Conservation (phyloP, 73 alveolate genomes). For the Paramecium primaurelia region DNA sequence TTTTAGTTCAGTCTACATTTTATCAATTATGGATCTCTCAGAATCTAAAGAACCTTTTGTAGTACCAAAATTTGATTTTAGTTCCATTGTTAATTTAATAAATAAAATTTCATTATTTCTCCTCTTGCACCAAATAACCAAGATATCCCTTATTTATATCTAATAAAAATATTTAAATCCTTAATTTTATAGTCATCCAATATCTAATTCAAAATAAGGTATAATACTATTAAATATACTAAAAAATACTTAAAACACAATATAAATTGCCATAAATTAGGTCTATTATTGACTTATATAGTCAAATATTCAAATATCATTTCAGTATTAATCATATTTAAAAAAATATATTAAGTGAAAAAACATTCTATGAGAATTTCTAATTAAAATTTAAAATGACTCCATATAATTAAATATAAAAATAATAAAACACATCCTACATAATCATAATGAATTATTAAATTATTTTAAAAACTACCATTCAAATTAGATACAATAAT, state of each 20-base stretch:
- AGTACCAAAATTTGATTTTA: slow-evolving; percentile 41
- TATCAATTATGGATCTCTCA: slow-evolving; percentile 5
- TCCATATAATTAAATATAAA: background rate
- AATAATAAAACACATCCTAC: background rate
- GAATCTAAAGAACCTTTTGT: slow-evolving; percentile 26
- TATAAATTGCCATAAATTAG: background rate
- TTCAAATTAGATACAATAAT: background rate
- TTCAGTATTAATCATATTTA: too few relatives aligned
- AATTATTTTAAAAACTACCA: background rate
- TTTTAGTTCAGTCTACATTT: slow-evolving; percentile 13
- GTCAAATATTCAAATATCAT: background rate
- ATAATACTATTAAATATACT: background rate
- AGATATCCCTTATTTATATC: too few relatives aligned
- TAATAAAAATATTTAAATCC: too few relatives aligned
- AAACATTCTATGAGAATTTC: background rate
- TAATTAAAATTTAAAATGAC: background rate
- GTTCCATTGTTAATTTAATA: slow-evolving; percentile 15
- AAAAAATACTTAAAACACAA: slow-evolving; percentile 46
- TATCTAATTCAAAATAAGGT: too few relatives aligned
- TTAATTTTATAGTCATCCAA: background rate
- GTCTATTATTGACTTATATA: background rate
- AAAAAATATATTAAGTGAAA: background rate
- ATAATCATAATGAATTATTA: background rate
- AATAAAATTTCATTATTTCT: background rate
- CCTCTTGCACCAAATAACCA: background rate